Conservation (phyloP, 495 filamentous ascomycete species). For the Neurospora hispaniola region DNA sequence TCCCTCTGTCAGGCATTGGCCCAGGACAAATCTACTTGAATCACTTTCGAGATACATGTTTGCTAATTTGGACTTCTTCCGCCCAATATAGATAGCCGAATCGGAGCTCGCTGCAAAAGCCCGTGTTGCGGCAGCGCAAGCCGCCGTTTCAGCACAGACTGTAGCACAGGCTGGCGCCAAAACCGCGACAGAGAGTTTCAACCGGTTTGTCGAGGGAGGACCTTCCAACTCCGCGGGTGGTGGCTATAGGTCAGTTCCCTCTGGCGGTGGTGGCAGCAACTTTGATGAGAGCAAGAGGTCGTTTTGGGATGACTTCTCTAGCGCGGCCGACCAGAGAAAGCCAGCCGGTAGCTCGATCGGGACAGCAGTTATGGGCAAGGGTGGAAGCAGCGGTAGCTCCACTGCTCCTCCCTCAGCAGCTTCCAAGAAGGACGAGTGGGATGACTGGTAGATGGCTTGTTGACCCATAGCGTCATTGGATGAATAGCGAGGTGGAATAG, state of each 20-base stretch:
- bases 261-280: conserved; percentile 3
- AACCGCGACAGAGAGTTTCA: conserved; percentile 65
- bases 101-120: conserved; percentile 84
- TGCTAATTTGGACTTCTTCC: not conserved
- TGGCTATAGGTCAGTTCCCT: conserved; percentile 20
- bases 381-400: conserved; percentile 21
- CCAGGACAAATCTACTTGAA: not conserved
- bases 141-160: conserved; percentile 42
- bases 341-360: conserved; percentile 45
- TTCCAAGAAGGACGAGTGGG: conserved; percentile 49
- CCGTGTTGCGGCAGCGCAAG: conserved; percentile 52
- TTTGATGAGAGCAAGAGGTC: conserved; percentile 57
- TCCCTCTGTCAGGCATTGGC: not conserved
- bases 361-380: conserved; percentile 60
- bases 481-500: not conserved
- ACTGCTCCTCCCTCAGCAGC: conserved; percentile 12
- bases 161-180: conserved; percentile 49
- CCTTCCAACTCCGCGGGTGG: conserved; percentile 16
- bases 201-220: conserved; percentile 62
- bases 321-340: conserved; percentile 36
- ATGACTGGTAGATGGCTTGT: conserved; percentile 47
- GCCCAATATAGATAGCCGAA: conserved; percentile 52
- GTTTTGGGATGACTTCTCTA: conserved; percentile 82
- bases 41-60: not conserved
- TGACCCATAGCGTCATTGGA: not conserved